Evolutionary conservation across 768 basidiomycete species (phyloP), one percentile per base, ranked within the genome.

Genomic region (Boletus fagicola): DNA sequence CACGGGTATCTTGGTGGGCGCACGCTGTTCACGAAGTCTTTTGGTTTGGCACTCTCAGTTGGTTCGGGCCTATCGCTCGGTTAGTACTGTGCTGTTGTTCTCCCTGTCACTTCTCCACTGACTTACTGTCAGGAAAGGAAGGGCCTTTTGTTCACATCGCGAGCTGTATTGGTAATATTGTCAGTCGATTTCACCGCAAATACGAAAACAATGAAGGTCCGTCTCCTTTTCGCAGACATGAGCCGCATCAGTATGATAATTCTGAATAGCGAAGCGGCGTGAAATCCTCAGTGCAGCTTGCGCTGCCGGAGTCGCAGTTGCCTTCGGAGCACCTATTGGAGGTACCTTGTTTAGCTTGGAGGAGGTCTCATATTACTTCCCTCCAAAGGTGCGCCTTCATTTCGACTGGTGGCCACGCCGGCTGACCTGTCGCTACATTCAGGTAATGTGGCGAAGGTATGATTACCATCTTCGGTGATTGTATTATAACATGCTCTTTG

Each of bases 281-380:
- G 97, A 98, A 75, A 87, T 99, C 53, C 76, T 99, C 38, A 94
- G 92, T 59, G 97, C 97, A 12, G 94, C 95, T 30, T 92, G 94
- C 69, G 97, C 96, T 7, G 97, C 97, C 24, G 97, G 97, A 30
- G 97, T 99, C 12, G 92, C 96, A 7, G 96, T 98, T 26, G 92
- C 95, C 0, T 98, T 98, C 67, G 96, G 96, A 46, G 95, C 96
- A 0, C 97, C 97, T 1, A 92, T 99, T 46, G 96, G 93, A 24
- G 93, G 94, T 13, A 93, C 92, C 1, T 70, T 96, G 51, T 96
- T 96, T 72, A 92, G 92, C 61, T 74, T 98, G 62, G 96, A 98
- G 72, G 96, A 98, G 71, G 94, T 96, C 7, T 92, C 90, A 5
- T 96, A 96, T 70, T 98, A 92, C 74, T 98, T 98, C 71, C 97